Base-by-base conservation (phyloP, 345 rosid species). In the Salix brachista region DNA sequence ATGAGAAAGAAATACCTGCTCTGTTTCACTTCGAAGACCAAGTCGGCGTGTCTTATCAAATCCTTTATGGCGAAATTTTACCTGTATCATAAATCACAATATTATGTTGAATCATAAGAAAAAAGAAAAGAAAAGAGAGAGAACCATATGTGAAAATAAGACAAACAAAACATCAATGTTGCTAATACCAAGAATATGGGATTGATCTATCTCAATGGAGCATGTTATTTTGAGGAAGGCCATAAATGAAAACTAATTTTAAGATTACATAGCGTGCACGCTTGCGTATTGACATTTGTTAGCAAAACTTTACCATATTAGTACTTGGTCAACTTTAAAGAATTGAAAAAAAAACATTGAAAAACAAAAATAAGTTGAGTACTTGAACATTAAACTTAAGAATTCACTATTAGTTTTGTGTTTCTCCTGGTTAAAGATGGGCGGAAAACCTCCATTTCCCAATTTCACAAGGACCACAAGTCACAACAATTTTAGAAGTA, bases 41-140 rank as follows among this genome's bases (percentile, higher is more conserved):
- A 95, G 96, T 69, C 97, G 90, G 52, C 98, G 93, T 80, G 90
- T 93, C 85, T 95, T 97, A 75, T 95, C 99, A 79, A 95, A 95
- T 60, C 99, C 99, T 85, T 95, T 95, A 78, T 95, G 98, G 69
- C 90, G 66, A 83, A 95, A 91, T 61, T 97, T 95, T 72, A 86
- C 85, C 99, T 95, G 64, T 62, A 79, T 37, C 44, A 80, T 67
- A 77, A 81, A 72, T 48, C 52, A 48, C 18, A 10, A 74, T 65
- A 28, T 41, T 39, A 77, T 28, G 50, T 4, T 56, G 48, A 67
- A 41, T 42, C 42, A 66, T 23, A 1, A 30, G 26, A 25, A 8
- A 14, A 62, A 4, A 30, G 32, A 30, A 30, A 30, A 28, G 30
- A 30, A 30, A 2, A 30, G 3, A 73, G 16, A 73, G 19, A 18